Conservation (phyloP, 108 stramenopile genomes). For the Pseudonitzschia multiseries region DNA sequence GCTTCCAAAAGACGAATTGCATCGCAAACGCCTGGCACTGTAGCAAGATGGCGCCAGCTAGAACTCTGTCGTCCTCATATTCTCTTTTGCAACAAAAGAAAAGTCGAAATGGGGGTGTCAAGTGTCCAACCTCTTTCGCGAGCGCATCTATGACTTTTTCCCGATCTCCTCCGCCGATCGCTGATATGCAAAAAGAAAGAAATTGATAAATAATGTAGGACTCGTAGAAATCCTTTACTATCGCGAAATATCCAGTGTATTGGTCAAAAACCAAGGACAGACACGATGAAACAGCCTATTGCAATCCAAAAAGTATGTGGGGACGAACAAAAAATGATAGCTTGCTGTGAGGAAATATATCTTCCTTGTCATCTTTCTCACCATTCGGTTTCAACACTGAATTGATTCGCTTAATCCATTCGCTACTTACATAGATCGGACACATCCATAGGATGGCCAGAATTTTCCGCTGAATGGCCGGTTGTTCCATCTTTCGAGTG, state of each 20-base stretch:
- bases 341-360: not conserved
- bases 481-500: conserved; percentile 77
- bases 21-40: conserved; percentile 90
- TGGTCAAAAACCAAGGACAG: conserved; percentile 77
- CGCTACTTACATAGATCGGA: conserved; percentile 62
- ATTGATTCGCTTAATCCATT: conserved; percentile 31
- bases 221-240: conserved; percentile 90
- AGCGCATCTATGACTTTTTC: conserved; percentile 72
- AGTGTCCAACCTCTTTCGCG: conserved; percentile 58
- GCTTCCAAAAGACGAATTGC: conserved; percentile 90
- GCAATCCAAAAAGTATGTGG: conserved; percentile 22
- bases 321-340: conserved; percentile 31
- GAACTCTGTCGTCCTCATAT: conserved; percentile 52
- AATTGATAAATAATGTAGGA: conserved; percentile 91
- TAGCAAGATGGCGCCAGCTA: conserved; percentile 78
- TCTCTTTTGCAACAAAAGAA: conserved; percentile 44
- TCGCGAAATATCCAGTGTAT: conserved; percentile 79
- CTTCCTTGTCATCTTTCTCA: too few relatives aligned
- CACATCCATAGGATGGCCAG: conserved; percentile 94
- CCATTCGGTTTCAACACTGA: not conserved
- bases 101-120: conserved; percentile 61
- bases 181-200: conserved; percentile 83
- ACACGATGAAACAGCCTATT: conserved; percentile 75
- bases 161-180: conserved; percentile 84
- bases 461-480: conserved; percentile 83